Base-by-base conservation (phyloP, 1,139 yeast genomes). In the Diutina neorugosa region DNA sequence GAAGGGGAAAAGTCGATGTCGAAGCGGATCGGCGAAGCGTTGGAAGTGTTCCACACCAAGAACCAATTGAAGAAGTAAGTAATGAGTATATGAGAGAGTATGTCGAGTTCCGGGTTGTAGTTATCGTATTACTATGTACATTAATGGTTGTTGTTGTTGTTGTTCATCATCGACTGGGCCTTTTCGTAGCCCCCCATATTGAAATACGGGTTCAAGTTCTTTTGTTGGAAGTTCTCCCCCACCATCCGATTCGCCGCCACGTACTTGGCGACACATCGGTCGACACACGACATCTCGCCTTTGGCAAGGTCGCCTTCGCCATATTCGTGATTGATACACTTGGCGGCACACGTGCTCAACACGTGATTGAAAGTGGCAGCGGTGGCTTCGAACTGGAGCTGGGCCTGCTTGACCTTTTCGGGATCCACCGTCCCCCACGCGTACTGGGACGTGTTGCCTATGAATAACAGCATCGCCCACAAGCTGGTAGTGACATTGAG, bases 1-100 rank as follows among this genome's bases (percentile, higher is more conserved):
- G 98, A 91, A 77, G 98, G 98, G 81, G 99, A 93, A 81, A 89
- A 90, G 91, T 90, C 98, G 71, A 93, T 93, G 98, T 65, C 83
- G 62, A 76, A 73, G 63, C 88, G 97, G 83, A 80, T 94, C 67
- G 62, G 84, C 59, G 86, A 84, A 72, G 94, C 96, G 68, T 81
- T 93, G 71, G 79, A 76, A 54, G 78, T 87, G 69, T 93, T 93
- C 96, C 91, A 84, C 80, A 77, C 94, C 65, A 76, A 79, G 70
- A 70, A 71, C 70, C 82, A 80, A 70, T 69, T 84, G 64, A 81
- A 80, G 34, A 27, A 14, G 49, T 46, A 20, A 41, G 46, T 43
- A 43, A 43, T 43, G 46, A 14, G 46, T 31, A 31, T 11, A 31
- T 31, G 37, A 31, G 37, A n/a, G n/a, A n/a, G n/a, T n/a, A n/a